Conservation (phyloP, 23 red algal species). For the Gracilaria caudata region DNA sequence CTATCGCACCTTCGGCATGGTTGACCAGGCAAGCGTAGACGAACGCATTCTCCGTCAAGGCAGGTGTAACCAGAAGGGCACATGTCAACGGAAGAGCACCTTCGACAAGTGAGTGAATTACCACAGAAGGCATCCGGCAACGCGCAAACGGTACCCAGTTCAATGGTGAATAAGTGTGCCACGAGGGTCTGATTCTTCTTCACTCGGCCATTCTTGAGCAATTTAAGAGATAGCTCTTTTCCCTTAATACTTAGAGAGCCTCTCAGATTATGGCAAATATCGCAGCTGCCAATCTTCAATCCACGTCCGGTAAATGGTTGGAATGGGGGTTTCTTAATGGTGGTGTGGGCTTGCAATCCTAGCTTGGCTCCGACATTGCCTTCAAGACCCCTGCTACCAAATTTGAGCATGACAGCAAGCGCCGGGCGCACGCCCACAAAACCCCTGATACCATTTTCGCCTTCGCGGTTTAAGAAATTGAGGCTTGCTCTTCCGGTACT, state of each 20-base stretch:
- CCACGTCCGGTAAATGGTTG: not conserved
- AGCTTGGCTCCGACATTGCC: conserved; percentile 27
- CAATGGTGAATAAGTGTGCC: conserved; percentile 13
- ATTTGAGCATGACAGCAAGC: not conserved
- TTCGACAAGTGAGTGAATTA: not conserved
- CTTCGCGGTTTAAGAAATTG: not conserved
- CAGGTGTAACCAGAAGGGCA: not conserved
- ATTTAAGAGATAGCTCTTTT: conserved; percentile 13
- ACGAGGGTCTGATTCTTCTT: not conserved
- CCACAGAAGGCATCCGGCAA: not conserved
- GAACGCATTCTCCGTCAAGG: not conserved
- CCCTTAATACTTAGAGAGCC: not conserved
- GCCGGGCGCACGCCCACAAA: conserved; percentile 7
- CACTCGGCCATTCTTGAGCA: conserved; percentile 6
- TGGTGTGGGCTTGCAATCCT: not conserved
- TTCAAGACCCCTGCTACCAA: not conserved
- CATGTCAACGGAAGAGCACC: not conserved
- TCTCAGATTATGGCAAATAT: conserved; percentile 1
- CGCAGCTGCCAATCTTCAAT: not conserved
- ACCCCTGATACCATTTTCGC: not conserved
- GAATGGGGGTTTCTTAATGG: conserved; percentile 25
- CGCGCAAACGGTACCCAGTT: conserved; percentile 24
- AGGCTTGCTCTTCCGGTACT: not conserved
- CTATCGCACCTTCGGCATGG: not conserved
- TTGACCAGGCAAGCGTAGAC: not conserved